These are phyloP conservation scores for Leccinum subgranulosum DNA, from an alignment of 768 basidiomycete genomes.

Conservation along the genomic window DNA sequence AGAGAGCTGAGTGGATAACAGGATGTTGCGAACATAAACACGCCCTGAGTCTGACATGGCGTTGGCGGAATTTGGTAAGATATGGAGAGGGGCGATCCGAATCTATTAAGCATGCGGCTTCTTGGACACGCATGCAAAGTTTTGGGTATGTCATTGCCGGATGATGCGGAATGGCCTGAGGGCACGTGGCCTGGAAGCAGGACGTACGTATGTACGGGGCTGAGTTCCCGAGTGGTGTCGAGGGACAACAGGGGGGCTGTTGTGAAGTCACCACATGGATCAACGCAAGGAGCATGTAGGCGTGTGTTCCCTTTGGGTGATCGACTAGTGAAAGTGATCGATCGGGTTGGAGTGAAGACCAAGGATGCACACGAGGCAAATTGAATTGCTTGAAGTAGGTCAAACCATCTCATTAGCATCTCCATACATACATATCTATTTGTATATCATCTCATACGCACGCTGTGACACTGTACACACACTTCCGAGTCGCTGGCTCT, in stretches of 20 bases:
- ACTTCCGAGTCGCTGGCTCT: not conserved
- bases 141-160: not conserved
- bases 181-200: constrained; percentile 15
- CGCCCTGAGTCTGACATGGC: not conserved
- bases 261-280: constrained; percentile 17
- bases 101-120: constrained; percentile 17
- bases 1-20: constrained; percentile 7
- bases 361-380: constrained; percentile 21
- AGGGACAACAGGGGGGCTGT: not conserved
- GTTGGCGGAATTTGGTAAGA: constrained; percentile 7
- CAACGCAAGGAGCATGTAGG: constrained; percentile 19
- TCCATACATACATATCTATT: not conserved
- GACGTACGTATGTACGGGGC: not conserved
- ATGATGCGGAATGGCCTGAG: not conserved
- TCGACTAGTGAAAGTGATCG: constrained; percentile 17
- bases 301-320: constrained; percentile 14
- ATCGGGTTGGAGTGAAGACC: constrained; percentile 12
- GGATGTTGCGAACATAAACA: constrained; percentile 7
- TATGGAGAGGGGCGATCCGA: constrained; percentile 6
- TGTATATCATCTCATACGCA: not conserved
- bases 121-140: constrained; percentile 17
- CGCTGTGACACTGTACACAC: not conserved
- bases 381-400: constrained; percentile 13
- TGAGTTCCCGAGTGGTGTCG: not conserved
- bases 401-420: not conserved